Evolutionary conservation across 441 rosid species (phyloP).

Genomic region (Aleurites moluccanus): DNA sequence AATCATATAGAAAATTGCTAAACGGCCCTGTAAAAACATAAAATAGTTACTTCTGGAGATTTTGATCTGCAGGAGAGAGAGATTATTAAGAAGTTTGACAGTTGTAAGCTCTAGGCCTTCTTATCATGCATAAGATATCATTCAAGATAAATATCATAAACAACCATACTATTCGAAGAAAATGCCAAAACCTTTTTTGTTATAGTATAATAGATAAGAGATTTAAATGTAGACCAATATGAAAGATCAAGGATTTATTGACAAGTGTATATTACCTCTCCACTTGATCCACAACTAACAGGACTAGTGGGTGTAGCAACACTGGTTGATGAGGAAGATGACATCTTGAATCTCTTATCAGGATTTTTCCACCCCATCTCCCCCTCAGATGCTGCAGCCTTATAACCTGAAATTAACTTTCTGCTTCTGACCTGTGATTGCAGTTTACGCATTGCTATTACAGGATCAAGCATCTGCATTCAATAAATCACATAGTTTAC

Average conservation of each 20-base stretch:
- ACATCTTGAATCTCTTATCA: slow-evolving; percentile 34
- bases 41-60: not conserved
- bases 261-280: slow-evolving; percentile 27
- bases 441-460: slow-evolving; percentile 34
- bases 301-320: slow-evolving; percentile 21
- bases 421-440: slow-evolving; percentile 32
- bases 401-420: slow-evolving; percentile 16
- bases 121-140: not conserved
- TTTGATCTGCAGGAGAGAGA: not conserved
- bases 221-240: not conserved
- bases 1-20: not conserved
- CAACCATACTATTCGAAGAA: not conserved
- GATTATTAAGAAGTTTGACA: not conserved
- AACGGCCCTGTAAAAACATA: not conserved
- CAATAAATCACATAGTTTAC: slow-evolving; percentile 19
- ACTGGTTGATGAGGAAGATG: slow-evolving; percentile 35
- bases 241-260: not conserved
- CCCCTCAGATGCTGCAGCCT: slow-evolving; percentile 22
- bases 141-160: not conserved
- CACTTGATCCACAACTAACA: slow-evolving; percentile 25
- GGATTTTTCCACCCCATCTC: slow-evolving; percentile 25
- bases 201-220: not conserved
- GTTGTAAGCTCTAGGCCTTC: not conserved
- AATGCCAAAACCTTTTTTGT: not conserved
- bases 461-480: slow-evolving; percentile 56